Base-by-base conservation (phyloP, 805 yeast species). In the Saturnispora galanensis region DNA sequence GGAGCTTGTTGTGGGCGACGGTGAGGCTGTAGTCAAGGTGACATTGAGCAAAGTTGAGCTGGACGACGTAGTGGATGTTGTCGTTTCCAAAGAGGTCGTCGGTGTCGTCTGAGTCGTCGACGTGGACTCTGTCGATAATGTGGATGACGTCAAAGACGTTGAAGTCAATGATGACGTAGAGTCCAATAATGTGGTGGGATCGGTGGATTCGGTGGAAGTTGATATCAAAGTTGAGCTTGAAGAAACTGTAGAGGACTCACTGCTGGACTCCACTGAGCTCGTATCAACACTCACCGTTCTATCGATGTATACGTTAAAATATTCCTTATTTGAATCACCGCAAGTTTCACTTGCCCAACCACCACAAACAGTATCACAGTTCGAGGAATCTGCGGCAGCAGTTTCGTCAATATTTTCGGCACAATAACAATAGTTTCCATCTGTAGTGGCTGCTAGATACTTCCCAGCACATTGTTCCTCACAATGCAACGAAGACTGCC, bases 321-420 rank as follows among this genome's bases (percentile, higher is more conserved):
- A 74, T 8, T 43, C 13, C 13, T 38, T 31, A 16, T 13, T 17
- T 44, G 66, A 70, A 16, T 70, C 63, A 51, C 88, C 88, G 62
- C 95, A 86, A n/a, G 53, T 66, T 45, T 81, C 81, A 7, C 53
- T 43, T 5, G 77, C 74, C 62, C 74, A 86, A 7, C 88, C 94
- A 13, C 60, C 54, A 60, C 95, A 86, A 5, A 58, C 41, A 1
- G 52, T 48, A 38, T 57, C 50, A 62, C 89, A 82, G 13, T 60
- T 49, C 36, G 60, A 53, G n/a, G 63, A 39, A 21, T 54, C 51
- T 17, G 57, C 58, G 7, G 45, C 31, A 17, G 48, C 50, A 5
- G 52, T 52, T 7, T 60, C 44, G 5, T 77, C 69, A 11, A 64
- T 45, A 0, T 63, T 50, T 55, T 70, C 63, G 18, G 88, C 89